These are phyloP conservation scores for Pythium oligandrum DNA, from an alignment of 352 stramenopile species.

Conservation along the genomic window DNA sequence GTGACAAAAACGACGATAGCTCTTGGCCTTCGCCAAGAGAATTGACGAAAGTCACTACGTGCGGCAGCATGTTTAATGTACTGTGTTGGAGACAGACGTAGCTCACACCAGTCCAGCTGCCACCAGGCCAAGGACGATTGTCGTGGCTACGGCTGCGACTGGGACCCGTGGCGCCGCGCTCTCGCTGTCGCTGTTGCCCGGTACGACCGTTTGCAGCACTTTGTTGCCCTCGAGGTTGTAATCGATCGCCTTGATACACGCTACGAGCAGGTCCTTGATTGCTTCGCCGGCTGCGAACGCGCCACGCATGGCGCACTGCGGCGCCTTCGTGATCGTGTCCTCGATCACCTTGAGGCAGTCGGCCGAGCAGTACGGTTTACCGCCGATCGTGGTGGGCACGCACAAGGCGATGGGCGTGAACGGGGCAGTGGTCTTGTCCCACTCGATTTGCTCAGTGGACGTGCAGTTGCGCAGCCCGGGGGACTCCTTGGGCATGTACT, in stretches of 20 bases:
- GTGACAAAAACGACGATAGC: no score
- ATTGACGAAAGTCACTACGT: no score
- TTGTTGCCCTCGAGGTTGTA: constrained; percentile 4
- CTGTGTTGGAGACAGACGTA: no score
- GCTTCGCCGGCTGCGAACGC: not conserved
- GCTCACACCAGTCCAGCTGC: no score
- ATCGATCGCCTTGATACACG: constrained; percentile 2
- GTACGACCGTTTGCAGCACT: constrained; percentile 4
- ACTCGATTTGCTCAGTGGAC: not conserved
- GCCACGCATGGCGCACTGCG: constrained; percentile 1
- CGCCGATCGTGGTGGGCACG: not conserved
- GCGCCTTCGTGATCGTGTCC: constrained; percentile 1
- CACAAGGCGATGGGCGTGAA: not conserved
- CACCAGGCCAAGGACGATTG: no score
- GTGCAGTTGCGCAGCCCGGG: constrained; percentile 3
- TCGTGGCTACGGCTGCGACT: no score
- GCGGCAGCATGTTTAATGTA: no score
- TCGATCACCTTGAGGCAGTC: constrained; percentile 4
- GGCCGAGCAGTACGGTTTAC: not conserved
- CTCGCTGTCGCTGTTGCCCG: no score
- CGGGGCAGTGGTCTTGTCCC: not conserved
- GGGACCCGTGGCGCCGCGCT: no score
- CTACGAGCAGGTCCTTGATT: not conserved
- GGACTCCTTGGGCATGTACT: constrained; percentile 4
- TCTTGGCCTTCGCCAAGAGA: no score